These are phyloP conservation scores for Trichoderma sp. DNA, from an alignment of 2,329 filamentous ascomycete species.

Conservation along the genomic window DNA sequence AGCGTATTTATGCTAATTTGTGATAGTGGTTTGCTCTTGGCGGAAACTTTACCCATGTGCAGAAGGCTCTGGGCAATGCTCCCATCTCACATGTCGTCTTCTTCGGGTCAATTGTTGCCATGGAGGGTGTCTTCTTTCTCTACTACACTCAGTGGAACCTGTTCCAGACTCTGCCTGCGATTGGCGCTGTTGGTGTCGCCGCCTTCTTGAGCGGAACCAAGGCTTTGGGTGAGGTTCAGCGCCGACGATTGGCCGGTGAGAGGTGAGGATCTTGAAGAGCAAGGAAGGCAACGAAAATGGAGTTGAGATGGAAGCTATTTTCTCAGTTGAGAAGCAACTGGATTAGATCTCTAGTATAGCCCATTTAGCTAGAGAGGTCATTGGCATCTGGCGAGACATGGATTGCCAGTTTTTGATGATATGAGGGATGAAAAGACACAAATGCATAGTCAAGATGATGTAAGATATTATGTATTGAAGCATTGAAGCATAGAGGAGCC, in stretches of 20 bases:
- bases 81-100: slow-evolving; percentile 82
- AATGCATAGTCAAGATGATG: slow-evolving; percentile 1
- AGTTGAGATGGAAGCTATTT: not conserved
- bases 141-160: slow-evolving; percentile 93
- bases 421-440: not conserved
- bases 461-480: slow-evolving; percentile 2
- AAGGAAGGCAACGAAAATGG: not conserved
- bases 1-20: slow-evolving; percentile 24
- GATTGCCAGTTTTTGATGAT: not conserved
- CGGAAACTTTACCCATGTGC: slow-evolving; percentile 75
- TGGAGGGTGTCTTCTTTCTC: slow-evolving; percentile 90
- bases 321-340: not conserved
- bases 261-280: slow-evolving; percentile 38
- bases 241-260: slow-evolving; percentile 74
- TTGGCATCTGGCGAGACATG: not conserved
- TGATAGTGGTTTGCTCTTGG: slow-evolving; percentile 75
- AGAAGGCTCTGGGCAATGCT: slow-evolving; percentile 70
- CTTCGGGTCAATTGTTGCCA: slow-evolving; percentile 78
- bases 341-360: not conserved
- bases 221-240: slow-evolving; percentile 89
- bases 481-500: not conserved
- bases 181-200: slow-evolving; percentile 63
- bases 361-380: not conserved
- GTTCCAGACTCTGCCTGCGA: slow-evolving; percentile 80
- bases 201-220: slow-evolving; percentile 85